Base-by-base conservation (phyloP, 306 rosid species). In the Lupinus albus region DNA sequence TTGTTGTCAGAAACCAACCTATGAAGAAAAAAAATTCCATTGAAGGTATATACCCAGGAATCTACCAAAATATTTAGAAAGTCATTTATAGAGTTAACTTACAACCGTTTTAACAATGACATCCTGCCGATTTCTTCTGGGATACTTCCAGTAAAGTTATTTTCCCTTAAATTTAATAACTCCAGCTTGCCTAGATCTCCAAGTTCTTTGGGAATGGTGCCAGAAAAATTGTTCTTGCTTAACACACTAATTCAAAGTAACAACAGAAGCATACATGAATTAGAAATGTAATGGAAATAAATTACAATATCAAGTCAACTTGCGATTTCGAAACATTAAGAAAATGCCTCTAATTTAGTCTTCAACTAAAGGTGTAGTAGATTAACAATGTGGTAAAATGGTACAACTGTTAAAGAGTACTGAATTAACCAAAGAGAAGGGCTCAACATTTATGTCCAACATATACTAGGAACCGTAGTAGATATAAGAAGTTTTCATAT, bases 161-260 rank as follows among this genome's bases (percentile, higher is more conserved):
- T 93, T 38, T 66, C 87, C 79, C 92, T 83, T 73, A 94, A 76
- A 80, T 94, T 95, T 76, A 90, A 68, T 67, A 80, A 64, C 72
- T 88, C 87, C 70, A 94, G 72, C 71, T 78, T 82, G 59, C 64
- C 41, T 51, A 93, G 89, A 56, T 64, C 79, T 73, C 81, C 95
- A 57, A 90, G 74, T 76, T 90, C 96, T 71, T 79, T 79, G 50
- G 96, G 97, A 81, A 94, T 79, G 64, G 73, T 70, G 41, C 95
- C 99, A 67, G 76, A 81, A 61, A 94, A 85, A 33, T 61, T 71
- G 69, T 94, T 33, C 38, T 33, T 33, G 38, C 38, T 5, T 6
- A 33, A 6, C 38, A 33, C 38, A 33, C 38, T 33, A 33, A 33
- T 33, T 33, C 38, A 33, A 33, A 33, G 38, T 33, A 33, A 33